phyloP scores from a whole-genome alignment of 1,284 basidiomycete species.

The Meira miltonrushii region DNA sequence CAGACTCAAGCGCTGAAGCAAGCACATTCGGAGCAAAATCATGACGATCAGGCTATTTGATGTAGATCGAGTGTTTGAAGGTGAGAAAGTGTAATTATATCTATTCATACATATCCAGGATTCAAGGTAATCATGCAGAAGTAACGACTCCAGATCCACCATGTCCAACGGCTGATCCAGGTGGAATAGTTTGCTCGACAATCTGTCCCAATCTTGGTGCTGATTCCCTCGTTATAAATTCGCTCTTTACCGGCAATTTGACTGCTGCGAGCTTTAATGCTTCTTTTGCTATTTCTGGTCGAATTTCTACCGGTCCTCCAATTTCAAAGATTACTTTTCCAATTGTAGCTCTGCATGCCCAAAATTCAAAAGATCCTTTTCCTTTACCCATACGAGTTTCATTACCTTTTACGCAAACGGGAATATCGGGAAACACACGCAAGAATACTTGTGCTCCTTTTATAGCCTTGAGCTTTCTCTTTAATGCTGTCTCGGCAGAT shows the following conservation, averaged over 20 bases:
- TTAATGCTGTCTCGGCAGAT: conserved; percentile 79
- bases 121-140: too few species aligned
- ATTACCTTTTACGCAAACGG: conserved; percentile 97
- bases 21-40: too few species aligned
- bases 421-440: conserved; percentile 91
- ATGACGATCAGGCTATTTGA: too few species aligned
- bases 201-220: conserved; percentile 70
- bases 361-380: conserved; percentile 94
- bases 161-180: conserved; percentile 1
- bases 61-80: too few species aligned
- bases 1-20: too few species aligned
- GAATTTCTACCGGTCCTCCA: conserved; percentile 74
- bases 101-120: too few species aligned
- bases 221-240: conserved; percentile 71
- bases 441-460: conserved; percentile 85
- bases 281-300: conserved; percentile 90
- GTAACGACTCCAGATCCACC: conserved; percentile 5
- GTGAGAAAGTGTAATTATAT: too few species aligned
- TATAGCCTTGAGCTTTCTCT: conserved; percentile 81
- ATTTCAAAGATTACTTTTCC: conserved; percentile 93
- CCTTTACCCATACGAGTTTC: conserved; percentile 99
- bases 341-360: conserved; percentile 68
- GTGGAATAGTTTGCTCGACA: conserved; percentile 18
- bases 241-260: conserved; percentile 81
- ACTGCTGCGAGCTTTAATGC: conserved; percentile 82